phyloP scores from a whole-genome alignment of 1,284 basidiomycete genomes.

The Wolfiporia cocos region DNA sequence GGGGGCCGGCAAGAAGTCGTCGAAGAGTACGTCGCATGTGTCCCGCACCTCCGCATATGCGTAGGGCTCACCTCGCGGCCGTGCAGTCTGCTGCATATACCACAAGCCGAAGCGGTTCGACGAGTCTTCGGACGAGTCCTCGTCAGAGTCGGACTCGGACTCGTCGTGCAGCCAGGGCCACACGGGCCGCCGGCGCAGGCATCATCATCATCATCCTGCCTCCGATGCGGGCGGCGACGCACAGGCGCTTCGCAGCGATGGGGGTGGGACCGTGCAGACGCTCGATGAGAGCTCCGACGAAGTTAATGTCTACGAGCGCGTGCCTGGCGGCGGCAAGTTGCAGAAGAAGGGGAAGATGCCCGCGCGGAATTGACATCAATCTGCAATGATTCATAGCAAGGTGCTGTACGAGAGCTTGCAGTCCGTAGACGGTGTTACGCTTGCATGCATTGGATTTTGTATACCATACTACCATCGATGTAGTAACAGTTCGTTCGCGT shows the following conservation, averaged over 20 bases:
- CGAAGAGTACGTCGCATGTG: conserved; percentile 67
- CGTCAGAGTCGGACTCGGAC: conserved; percentile 36
- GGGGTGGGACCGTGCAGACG: conserved; percentile 26
- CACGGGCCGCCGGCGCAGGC: conserved; percentile 21
- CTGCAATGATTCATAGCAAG: neutral
- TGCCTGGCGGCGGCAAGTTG: conserved; percentile 27
- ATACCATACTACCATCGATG: neutral
- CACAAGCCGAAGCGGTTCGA: conserved; percentile 75
- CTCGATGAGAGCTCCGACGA: conserved; percentile 29
- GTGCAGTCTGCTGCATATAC: conserved; percentile 83
- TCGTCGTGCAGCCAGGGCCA: conserved; percentile 24
- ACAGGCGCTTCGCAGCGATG: conserved; percentile 18
- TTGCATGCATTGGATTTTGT: neutral
- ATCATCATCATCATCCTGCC: conserved; percentile 12
- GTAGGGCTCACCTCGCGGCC: neutral
- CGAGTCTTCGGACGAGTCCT: conserved; percentile 71
- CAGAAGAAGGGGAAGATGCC: conserved; percentile 37
- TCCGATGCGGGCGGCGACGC: conserved; percentile 16
- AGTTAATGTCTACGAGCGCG: conserved; percentile 53
- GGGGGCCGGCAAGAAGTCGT: conserved; percentile 71
- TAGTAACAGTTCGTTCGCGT: too few relatives aligned
- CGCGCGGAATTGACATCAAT: conserved; percentile 19
- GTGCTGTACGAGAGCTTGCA: neutral
- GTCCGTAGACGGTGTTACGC: neutral
- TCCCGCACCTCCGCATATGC: neutral